Evolutionary conservation across 768 basidiomycete species (phyloP), one percentile per base, ranked within the genome.

Genomic region (Mycena latifolia): DNA sequence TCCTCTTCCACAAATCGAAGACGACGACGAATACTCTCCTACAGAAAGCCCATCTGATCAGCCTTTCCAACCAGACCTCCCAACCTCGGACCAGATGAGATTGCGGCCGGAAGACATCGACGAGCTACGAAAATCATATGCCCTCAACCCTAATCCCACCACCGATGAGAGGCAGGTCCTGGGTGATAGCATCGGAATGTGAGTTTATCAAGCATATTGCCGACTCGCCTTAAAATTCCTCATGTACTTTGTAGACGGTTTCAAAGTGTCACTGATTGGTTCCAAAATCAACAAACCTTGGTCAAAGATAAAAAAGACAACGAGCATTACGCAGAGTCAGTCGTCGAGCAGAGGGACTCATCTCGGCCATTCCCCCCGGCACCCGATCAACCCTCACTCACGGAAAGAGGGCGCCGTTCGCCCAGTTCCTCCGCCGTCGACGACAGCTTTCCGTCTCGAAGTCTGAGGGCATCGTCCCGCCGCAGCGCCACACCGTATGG

Each of bases 221-320:
- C 33, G 33, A 72, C 73, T 74, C 71, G 74, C 70, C 68, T 73
- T 39, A 51, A 47, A 55, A 65, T 47, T 57, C 60, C 31, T 8
- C 48, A 58, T 35, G 50, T 70, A 65, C 57, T 74, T 67, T 18
- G 29, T 71, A 93, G 92, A 90, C 89, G 86, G 68, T 86, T 89
- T 77, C 88, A 92, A 77, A 92, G 88, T 57, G 88, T 93, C 58
- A 93, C 90, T 2, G 93, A 93, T 76, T 93, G 91, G 92, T 93
- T 93, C 75, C 92, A 94, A 82, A 92, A 92, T 74, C 92, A 93
- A 75, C 90, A 89, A 72, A 92, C 88, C 75, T 85, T 90, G 70
- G 86, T 89, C 31, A 90, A 90, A 82, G 90, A 91, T 78, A 85
- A 85, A 72, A 86, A 83, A 70, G 90, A 92, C 67, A 88, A 89